Percentiles rank a stretch among this genome's conserved stretches.
Evolutionary conservation across 2,329 filamentous ascomycete genomes (phyloP).

Genomic region (Ophiosphaerella korrae): DNA sequence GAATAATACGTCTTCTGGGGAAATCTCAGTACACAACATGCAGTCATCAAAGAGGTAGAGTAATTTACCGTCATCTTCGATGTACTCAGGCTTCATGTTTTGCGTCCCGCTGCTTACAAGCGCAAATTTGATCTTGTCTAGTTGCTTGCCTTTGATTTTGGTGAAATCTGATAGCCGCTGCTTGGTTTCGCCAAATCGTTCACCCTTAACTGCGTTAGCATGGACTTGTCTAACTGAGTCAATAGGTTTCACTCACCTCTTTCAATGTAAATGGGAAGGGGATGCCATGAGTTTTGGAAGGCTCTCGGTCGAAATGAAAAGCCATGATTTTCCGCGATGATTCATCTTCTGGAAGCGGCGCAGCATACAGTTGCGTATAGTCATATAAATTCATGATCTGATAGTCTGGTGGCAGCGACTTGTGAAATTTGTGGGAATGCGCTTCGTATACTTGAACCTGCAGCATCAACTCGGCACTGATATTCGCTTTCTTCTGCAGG

Average conservation of each 20-base stretch:
- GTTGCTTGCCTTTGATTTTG: constrained; percentile 95
- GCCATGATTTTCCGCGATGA: constrained; percentile 72
- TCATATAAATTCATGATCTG: constrained; percentile 84
- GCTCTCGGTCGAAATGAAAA: constrained; percentile 92
- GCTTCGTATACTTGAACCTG: constrained; percentile 82
- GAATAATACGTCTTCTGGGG: constrained; percentile 53
- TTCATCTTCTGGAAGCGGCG: constrained; percentile 76
- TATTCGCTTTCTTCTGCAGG: constrained; percentile 78
- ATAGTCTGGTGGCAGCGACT: constrained; percentile 72
- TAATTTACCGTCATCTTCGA: constrained; percentile 87
- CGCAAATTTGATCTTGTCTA: constrained; percentile 98
- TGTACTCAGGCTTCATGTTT: constrained; percentile 79
- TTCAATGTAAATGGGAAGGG: constrained; percentile 90
- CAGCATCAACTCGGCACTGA: constrained; percentile 75
- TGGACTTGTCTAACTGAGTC: neutral
- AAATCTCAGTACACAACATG: constrained; percentile 11
- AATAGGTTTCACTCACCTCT: constrained; percentile 58
- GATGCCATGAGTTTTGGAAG: constrained; percentile 80
- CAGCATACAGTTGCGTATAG: constrained; percentile 80
- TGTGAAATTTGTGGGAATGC: constrained; percentile 81
- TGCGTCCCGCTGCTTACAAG: constrained; percentile 60
- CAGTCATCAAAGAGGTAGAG: neutral
- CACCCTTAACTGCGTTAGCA: constrained; percentile 61
- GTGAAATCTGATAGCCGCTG: constrained; percentile 91
- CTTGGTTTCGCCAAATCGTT: constrained; percentile 88